phyloP scores from a whole-genome alignment of 257 asterid species.

The Handroanthus guayacan region DNA sequence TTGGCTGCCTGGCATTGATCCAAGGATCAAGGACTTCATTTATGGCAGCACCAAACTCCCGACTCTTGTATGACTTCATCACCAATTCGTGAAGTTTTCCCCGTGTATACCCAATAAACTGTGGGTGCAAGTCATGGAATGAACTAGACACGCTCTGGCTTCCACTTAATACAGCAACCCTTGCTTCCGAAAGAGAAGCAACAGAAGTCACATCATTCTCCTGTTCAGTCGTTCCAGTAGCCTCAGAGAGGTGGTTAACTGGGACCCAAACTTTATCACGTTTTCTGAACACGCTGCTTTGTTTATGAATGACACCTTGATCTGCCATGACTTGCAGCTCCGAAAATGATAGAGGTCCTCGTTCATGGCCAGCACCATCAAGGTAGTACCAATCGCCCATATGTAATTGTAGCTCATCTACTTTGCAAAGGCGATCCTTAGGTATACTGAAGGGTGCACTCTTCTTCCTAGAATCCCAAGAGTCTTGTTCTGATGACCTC shows the following conservation, averaged over 20 bases:
- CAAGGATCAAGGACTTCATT: constrained; percentile 98
- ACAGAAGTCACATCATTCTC: constrained; percentile 41
- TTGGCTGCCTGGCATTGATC: constrained; percentile 89
- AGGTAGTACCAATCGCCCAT: constrained; percentile 94
- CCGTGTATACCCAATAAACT: constrained; percentile 89
- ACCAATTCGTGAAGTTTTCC: constrained; percentile 98
- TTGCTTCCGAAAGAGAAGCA: constrained; percentile 46
- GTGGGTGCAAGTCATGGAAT: constrained; percentile 87
- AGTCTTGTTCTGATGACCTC: constrained; percentile 61
- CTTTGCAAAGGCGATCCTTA: constrained; percentile 73
- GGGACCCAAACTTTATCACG: constrained; percentile 94
- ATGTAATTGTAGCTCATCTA: constrained; percentile 73
- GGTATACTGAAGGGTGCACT: constrained; percentile 48
- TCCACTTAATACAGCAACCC: constrained; percentile 38
- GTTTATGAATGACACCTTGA: constrained; percentile 76
- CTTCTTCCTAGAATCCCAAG: constrained; percentile 59
- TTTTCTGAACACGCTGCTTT: constrained; percentile 85
- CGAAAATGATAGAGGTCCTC: constrained; percentile 81
- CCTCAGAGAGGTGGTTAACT: constrained; percentile 53
- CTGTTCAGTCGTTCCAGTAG: constrained; percentile 42
- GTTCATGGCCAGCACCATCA: constrained; percentile 98
- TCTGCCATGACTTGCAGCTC: constrained; percentile 87
- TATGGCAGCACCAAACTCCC: constrained; percentile 98
- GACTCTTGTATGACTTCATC: constrained; percentile 95
- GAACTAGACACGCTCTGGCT: constrained; percentile 45